Conservation (phyloP, 768 basidiomycete genomes). For the Suillus subalutaceus region DNA sequence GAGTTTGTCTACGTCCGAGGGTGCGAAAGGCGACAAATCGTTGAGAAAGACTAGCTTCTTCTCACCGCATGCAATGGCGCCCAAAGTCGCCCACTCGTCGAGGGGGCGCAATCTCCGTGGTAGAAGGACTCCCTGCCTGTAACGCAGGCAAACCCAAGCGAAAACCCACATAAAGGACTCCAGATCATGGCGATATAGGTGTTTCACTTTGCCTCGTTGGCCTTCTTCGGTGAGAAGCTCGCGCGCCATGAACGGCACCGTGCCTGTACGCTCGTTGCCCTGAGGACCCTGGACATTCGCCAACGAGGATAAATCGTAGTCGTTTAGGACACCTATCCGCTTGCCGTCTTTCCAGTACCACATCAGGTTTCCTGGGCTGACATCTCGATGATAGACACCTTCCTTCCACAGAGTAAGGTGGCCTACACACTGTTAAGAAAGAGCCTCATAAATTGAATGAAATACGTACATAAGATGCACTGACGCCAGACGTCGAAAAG, state of each 20-base stretch:
- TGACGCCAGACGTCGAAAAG: too few species aligned
- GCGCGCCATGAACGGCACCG: background rate
- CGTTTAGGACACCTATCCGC: constrained; percentile 18
- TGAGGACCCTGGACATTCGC: background rate
- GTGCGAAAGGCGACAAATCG: background rate
- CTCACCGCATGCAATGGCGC: too few species aligned
- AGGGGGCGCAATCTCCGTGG: too few species aligned
- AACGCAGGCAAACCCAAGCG: too few species aligned
- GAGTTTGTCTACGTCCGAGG: too few species aligned
- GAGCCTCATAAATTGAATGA: too few species aligned
- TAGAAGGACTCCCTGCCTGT: too few species aligned
- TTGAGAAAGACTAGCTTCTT: too few species aligned
- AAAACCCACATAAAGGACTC: too few species aligned
- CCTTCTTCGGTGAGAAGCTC: background rate
- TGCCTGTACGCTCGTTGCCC: background rate
- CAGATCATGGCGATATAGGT: background rate
- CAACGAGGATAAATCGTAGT: constrained; percentile 19
- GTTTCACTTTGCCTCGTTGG: background rate
- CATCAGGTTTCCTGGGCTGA: constrained; percentile 20
- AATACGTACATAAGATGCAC: too few species aligned
- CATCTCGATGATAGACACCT: background rate
- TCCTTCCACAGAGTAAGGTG: too few species aligned
- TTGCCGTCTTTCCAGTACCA: constrained; percentile 4
- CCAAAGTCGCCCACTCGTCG: background rate
- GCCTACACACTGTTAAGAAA: too few species aligned